Evolutionary conservation across 257 asterid species (phyloP).

Genomic region (Gentiana straminea): DNA sequence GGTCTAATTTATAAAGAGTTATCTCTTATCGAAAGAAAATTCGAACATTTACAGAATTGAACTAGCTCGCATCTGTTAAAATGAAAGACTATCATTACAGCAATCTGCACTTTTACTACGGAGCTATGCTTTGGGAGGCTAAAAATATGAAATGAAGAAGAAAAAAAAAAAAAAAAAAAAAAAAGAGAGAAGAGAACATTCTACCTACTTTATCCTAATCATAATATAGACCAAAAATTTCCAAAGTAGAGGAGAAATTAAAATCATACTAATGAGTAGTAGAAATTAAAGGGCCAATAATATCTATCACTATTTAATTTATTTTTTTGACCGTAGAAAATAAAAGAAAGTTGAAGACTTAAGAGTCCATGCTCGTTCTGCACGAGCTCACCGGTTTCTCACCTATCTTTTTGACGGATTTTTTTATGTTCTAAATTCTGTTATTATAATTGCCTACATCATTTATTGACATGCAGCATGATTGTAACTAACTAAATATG

Average conservation of each 20-base stretch:
- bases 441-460: no score
- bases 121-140: no score
- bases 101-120: no score
- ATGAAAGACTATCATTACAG: no score
- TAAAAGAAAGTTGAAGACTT: slow-evolving; percentile 1
- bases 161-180: background rate
- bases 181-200: background rate
- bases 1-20: no score
- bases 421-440: background rate
- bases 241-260: background rate
- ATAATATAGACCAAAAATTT: slow-evolving; percentile 1
- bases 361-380: slow-evolving; percentile 3
- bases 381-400: slow-evolving; percentile 8
- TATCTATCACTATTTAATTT: background rate
- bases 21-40: no score
- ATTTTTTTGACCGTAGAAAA: background rate
- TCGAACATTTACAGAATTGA: no score
- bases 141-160: no score
- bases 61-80: no score
- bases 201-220: slow-evolving; percentile 10
- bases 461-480: no score
- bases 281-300: background rate
- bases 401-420: background rate
- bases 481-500: no score
- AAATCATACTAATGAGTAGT: background rate